Percentiles rank a stretch among this genome's conserved stretches.
Conservation (phyloP, 495 filamentous ascomycete species). For the Tetracladium setigerum region DNA sequence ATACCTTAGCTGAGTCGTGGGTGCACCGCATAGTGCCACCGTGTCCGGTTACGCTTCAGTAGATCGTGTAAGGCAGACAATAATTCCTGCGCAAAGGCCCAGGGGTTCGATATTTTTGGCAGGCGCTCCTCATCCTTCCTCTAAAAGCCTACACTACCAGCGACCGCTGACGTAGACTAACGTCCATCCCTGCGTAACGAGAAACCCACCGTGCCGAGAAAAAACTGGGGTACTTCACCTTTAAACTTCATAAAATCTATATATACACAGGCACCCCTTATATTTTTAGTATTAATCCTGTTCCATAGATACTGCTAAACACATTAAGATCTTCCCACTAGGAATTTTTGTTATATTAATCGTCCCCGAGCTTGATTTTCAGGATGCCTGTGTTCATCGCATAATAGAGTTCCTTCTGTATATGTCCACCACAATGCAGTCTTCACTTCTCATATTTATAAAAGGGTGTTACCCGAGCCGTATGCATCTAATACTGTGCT, state of each 20-base stretch:
- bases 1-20: too few relatives aligned
- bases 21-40: too few relatives aligned
- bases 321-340: constrained; percentile 1
- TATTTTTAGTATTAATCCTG: constrained; percentile 6
- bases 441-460: constrained; percentile 3
- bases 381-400: constrained; percentile 1
- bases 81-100: too few relatives aligned
- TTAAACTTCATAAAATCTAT: constrained; percentile 5
- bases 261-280: constrained; percentile 2
- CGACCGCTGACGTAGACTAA: too few relatives aligned
- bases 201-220: constrained; percentile 11
- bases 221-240: constrained; percentile 3
- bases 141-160: too few relatives aligned
- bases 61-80: too few relatives aligned
- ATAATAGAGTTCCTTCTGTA: constrained; percentile 6
- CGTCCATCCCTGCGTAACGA: too few relatives aligned
- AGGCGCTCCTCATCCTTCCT: too few relatives aligned
- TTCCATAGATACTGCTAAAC: constrained; percentile 8
- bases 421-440: background rate
- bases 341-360: background rate
- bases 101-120: too few relatives aligned
- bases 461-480: background rate
- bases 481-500: constrained; percentile 1
- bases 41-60: too few relatives aligned
- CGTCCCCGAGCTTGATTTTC: constrained; percentile 5